Conservation (phyloP, 192 early-diverging fungal genomes). For the Geranomyces variabilis region DNA sequence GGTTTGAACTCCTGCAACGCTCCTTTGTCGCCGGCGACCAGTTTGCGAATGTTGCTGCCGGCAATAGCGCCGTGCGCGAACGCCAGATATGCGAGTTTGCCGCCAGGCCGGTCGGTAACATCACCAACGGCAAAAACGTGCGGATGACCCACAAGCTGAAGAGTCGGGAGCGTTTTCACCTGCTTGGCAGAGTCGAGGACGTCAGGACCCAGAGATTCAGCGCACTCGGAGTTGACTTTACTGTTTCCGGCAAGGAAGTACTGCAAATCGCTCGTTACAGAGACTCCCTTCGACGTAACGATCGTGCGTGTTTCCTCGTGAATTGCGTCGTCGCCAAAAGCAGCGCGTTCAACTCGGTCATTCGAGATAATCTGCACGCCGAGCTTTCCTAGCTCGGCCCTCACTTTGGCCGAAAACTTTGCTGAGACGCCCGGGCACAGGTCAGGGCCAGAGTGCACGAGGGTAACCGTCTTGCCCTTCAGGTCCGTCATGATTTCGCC, state of each 20-base stretch:
- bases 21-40: slow-evolving; percentile 20
- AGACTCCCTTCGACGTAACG: slow-evolving; percentile 42
- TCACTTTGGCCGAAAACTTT: slow-evolving; percentile 23
- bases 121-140: slow-evolving; percentile 81
- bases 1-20: slow-evolving; percentile 3
- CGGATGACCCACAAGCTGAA: slow-evolving; percentile 67
- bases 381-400: slow-evolving; percentile 35
- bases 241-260: slow-evolving; percentile 74
- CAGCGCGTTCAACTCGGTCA: slow-evolving; percentile 34
- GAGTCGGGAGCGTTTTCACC: slow-evolving; percentile 68
- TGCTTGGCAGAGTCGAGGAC: slow-evolving; percentile 60
- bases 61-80: slow-evolving; percentile 24
- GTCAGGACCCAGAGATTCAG: slow-evolving; percentile 54
- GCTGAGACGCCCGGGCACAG: slow-evolving; percentile 24
- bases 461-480: slow-evolving; percentile 62
- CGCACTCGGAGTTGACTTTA: slow-evolving; percentile 68
- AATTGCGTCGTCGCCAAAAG: slow-evolving; percentile 20
- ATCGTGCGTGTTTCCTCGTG: slow-evolving; percentile 40
- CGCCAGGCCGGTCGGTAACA: slow-evolving; percentile 51
- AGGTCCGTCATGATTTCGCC: slow-evolving; percentile 70
- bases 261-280: slow-evolving; percentile 62
- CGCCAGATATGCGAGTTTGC: slow-evolving; percentile 32
- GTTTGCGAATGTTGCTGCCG: slow-evolving; percentile 33
- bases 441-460: slow-evolving; percentile 62
- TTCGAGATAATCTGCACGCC: slow-evolving; percentile 55